Base-by-base conservation (phyloP, 2,329 filamentous ascomycete species). In the Diaporthe destruens region DNA sequence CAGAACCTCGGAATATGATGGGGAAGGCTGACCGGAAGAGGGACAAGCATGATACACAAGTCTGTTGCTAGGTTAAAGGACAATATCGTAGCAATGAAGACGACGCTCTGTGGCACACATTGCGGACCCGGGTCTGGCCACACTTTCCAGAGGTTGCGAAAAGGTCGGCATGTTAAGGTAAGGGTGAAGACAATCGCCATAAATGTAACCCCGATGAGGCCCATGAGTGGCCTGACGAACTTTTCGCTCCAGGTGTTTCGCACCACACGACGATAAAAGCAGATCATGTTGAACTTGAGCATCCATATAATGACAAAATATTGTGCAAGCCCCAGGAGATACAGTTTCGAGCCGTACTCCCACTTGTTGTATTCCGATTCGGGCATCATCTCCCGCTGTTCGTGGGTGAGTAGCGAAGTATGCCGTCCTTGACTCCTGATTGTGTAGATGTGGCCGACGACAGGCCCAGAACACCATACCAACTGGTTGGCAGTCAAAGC, bases 251-350 rank as follows among this genome's bases (percentile, higher is more conserved):
- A n/a, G 4, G 54, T 56, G 18, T 56, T 56, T 18, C 54, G 54
- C n/a, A 36, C 54, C 29, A 56, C 54, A n/a, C 54, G 54, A 34
- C 29, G 54, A 9, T 36, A 56, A 29, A 56, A 56, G 54, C 54
- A 56, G 54, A 56, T 29, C 54, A 56, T 56, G 54, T 56, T 56
- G 32, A 56, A 56, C 32, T 56, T 56, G 54, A 56, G 54, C 54
- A 56, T 56, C 54, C 54, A 56, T n/a, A 56, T 56, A 29, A 56
- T 34, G 29, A 36, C 8, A 14, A 56, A 36, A 36, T 56, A 56
- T 6, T n/a, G 16, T n/a, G 54, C 20, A 56, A 56, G 54, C 54
- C 54, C 54, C 7, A 56, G 3, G 8, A 56, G 54, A 32, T n/a
- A 56, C 18, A 56, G 34, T 4, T 56, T 0, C 18, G 54, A 56